Percentiles rank a stretch among this genome's conserved stretches.
These are phyloP conservation scores for Psilocybe tampanensis DNA, from an alignment of 768 basidiomycete species.

Conservation along the genomic window DNA sequence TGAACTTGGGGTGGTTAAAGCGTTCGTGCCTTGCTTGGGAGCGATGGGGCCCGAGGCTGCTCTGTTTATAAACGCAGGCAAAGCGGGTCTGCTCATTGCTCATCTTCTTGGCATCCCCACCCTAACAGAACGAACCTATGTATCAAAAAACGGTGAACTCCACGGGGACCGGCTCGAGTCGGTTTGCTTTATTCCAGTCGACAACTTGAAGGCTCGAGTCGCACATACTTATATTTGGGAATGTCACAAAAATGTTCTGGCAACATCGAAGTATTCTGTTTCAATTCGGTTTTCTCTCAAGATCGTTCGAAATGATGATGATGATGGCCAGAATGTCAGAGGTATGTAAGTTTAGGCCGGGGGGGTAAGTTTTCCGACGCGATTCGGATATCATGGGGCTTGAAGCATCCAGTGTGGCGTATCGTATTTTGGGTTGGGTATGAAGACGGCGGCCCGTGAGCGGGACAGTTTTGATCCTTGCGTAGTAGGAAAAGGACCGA, in stretches of 20 bases:
- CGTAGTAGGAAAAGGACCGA: no score
- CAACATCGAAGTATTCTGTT: neutral
- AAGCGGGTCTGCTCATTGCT: neutral
- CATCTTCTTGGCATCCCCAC: neutral
- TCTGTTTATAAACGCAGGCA: no score
- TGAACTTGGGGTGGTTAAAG: no score
- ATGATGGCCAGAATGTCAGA: neutral
- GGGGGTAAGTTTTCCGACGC: slow-evolving; percentile 8
- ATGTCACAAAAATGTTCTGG: no score
- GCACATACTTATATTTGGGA: no score
- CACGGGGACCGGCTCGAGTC: neutral
- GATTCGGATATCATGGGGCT: slow-evolving; percentile 5
- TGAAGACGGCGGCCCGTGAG: neutral
- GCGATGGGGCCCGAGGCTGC: no score
- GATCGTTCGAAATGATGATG: neutral
- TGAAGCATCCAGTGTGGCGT: slow-evolving; percentile 7
- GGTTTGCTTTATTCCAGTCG: no score
- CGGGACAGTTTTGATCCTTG: neutral
- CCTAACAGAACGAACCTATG: neutral
- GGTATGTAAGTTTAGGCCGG: slow-evolving; percentile 6
- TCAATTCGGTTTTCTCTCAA: slow-evolving; percentile 4
- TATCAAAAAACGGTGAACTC: no score
- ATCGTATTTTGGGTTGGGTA: neutral
- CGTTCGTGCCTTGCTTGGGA: no score
- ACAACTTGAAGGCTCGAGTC: no score